Evolutionary conservation across 257 asterid genomes (phyloP), one percentile per base, ranked within the genome.

Genomic region (Salvia rosmarinus): DNA sequence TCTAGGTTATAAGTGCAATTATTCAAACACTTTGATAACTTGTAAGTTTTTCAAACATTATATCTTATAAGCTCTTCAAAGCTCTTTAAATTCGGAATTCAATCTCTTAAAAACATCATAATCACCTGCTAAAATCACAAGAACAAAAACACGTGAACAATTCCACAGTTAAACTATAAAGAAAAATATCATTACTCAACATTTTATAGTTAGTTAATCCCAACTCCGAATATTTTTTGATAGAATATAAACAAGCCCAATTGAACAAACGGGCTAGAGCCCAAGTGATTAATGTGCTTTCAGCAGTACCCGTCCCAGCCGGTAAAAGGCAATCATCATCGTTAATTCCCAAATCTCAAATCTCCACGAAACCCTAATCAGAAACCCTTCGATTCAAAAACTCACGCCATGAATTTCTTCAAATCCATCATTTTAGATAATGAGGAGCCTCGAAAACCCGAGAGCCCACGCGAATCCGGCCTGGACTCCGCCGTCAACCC

Each of bases 321-420:
- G 30, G 49, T 46, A 44, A 71, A 63, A 11, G 62, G 73, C 32
- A 49, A 40, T 34, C 28, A 16, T 40, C 66, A 6, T 20, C 20
- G 12, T 51, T 35, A 34, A 35, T 19, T 12, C 11, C 58, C 14
- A 43, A 46, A 79, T 57, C 2, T 77, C 69, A 50, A 50, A 54
- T 49, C 37, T 47, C 20, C 51, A 12, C 6, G 23, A 63, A 63
- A 66, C 59, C 80, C n/a, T n/a, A n/a, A 79, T 44, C 23, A 54
- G 56, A 5, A 46, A 60, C 37, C 43, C 62, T n/a, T 39, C 64
- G 49, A 35, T 55, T 61, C 67, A 4, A 10, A 28, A 4, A 32
- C n/a, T 20, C 55, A 4, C 78, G 3, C 67, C n/a, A 92, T 93
- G 98, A 77, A 93, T 85, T 93, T 90, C 89, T 90, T 87, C 90